phyloP scores from a whole-genome alignment of 225 moss, liverwort and hornwort genomes.

The Asterella californica region DNA sequence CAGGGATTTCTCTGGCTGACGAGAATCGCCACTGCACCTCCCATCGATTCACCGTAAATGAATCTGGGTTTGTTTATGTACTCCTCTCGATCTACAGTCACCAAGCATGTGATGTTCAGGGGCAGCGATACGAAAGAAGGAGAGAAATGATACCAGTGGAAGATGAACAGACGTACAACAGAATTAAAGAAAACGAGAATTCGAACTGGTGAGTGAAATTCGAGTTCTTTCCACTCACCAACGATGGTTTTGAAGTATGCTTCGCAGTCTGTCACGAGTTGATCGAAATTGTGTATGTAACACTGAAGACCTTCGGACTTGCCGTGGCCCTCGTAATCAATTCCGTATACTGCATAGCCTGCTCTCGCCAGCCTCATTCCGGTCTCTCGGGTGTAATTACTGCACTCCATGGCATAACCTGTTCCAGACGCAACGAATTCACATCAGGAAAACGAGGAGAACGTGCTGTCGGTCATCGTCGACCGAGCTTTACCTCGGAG shows the following conservation, averaged over 20 bases:
- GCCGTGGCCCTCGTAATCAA: constrained; percentile 69
- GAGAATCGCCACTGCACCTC: constrained; percentile 55
- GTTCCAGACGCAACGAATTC: constrained; percentile 10
- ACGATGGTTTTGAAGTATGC: constrained; percentile 51
- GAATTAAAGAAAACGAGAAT: neutral
- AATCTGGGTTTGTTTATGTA: constrained; percentile 62
- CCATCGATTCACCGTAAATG: constrained; percentile 82
- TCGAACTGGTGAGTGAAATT: neutral
- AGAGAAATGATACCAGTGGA: neutral
- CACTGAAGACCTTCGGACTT: constrained; percentile 58
- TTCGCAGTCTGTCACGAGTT: constrained; percentile 52
- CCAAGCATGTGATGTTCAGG: neutral
- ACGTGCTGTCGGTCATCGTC: neutral
- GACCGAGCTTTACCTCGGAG: neutral
- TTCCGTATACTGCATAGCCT: constrained; percentile 64
- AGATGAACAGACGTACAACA: neutral
- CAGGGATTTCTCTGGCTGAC: constrained; percentile 57
- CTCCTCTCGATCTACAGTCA: constrained; percentile 51
- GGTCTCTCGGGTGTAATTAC: constrained; percentile 55
- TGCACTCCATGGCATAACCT: constrained; percentile 67
- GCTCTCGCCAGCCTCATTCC: constrained; percentile 59
- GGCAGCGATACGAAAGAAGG: neutral
- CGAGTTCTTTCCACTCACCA: constrained; percentile 28
- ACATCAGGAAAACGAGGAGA: neutral
- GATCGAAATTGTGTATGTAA: constrained; percentile 51